Conservation (phyloP, 2,329 filamentous ascomycete genomes). For the Neocucurbitaria cava region DNA sequence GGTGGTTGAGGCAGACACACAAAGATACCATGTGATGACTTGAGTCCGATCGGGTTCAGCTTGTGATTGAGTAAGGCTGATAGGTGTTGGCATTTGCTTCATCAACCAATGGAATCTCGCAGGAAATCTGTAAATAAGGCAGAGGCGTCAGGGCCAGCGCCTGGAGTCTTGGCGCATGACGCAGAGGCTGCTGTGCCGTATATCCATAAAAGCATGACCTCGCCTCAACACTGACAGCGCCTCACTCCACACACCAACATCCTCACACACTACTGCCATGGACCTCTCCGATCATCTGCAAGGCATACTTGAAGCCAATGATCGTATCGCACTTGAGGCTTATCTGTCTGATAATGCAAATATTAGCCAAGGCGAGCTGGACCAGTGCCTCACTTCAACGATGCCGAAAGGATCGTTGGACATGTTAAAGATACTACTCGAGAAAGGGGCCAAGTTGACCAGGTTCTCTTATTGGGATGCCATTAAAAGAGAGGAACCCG, state of each 20-base stretch:
- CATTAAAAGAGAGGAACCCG: constrained; percentile 1
- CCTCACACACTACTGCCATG: not conserved
- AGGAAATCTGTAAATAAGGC: not conserved
- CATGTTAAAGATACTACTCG: not conserved
- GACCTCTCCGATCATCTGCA: not conserved
- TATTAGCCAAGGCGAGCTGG: not conserved
- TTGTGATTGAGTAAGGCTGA: not conserved
- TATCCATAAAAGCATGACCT: not conserved
- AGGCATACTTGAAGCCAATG: not conserved
- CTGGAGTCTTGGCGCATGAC: not conserved
- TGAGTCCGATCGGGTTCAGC: not conserved
- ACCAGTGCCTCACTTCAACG: not conserved
- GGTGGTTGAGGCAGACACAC: too few relatives aligned
- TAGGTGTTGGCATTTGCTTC: not conserved
- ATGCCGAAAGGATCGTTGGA: not conserved
- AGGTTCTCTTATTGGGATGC: not conserved
- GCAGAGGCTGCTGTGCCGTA: not conserved
- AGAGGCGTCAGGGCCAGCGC: not conserved
- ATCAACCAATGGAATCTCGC: not conserved
- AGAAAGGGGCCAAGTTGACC: constrained; percentile 1
- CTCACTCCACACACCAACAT: not conserved
- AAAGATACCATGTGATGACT: too few relatives aligned
- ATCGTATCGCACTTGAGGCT: not conserved
- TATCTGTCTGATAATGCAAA: not conserved
- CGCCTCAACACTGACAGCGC: not conserved